Percentiles rank a stretch among this genome's conserved stretches.
Conservation (phyloP, 2,329 filamentous ascomycete genomes). For the Penicillium psychrosexuale region DNA sequence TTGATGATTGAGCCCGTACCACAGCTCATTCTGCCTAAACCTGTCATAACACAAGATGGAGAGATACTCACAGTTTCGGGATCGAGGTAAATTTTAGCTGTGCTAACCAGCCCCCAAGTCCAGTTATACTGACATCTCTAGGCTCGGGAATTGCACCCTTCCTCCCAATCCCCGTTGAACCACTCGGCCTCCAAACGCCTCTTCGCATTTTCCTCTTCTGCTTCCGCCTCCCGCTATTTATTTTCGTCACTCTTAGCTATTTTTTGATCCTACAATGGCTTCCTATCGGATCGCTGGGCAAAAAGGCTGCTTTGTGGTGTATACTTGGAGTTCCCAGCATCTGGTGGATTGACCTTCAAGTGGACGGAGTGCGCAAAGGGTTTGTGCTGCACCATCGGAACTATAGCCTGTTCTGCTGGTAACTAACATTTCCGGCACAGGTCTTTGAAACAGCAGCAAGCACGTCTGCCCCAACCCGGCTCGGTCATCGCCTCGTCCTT, state of each 20-base stretch:
- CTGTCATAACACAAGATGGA: conserved; percentile 60
- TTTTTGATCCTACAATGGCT: conserved; percentile 81
- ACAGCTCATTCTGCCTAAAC: neutral
- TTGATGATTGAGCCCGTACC: neutral
- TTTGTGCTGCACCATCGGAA: conserved; percentile 39
- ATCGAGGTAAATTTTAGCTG: conserved; percentile 62
- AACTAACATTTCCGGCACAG: conserved; percentile 32
- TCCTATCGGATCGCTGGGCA: conserved; percentile 64
- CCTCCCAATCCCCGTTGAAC: conserved; percentile 70
- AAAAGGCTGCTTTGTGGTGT: conserved; percentile 84
- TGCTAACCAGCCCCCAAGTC: conserved; percentile 6
- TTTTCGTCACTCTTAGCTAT: conserved; percentile 65
- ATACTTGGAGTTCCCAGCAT: conserved; percentile 86
- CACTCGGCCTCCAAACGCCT: conserved; percentile 61
- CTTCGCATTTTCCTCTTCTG: conserved; percentile 71
- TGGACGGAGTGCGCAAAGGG: conserved; percentile 93
- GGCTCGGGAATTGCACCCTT: conserved; percentile 96
- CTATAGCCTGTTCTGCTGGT: neutral
- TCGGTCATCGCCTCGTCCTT: conserved; percentile 86
- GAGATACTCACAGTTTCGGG: conserved; percentile 90
- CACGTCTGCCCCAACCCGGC: conserved; percentile 72
- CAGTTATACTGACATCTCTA: conserved; percentile 37
- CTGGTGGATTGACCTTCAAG: conserved; percentile 98
- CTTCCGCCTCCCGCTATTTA: conserved; percentile 74
- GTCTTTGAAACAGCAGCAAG: conserved; percentile 65